These are phyloP conservation scores for Silene coronaria DNA, from an alignment of 179 eudicot species.

Conservation along the genomic window DNA sequence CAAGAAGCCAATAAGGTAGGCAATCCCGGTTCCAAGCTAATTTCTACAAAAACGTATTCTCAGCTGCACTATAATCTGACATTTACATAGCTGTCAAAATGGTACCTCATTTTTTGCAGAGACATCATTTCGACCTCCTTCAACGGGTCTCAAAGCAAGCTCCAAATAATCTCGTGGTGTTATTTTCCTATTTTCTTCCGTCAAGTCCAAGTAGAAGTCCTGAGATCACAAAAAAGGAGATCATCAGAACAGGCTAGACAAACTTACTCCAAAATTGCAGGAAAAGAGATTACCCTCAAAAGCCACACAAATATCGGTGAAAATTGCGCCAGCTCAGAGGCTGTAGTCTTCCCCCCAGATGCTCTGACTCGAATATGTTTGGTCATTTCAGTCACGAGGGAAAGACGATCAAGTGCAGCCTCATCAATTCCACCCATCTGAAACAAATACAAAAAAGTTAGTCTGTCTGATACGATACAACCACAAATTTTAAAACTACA, in stretches of 20 bases:
- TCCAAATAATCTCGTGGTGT: slow-evolving; percentile 97
- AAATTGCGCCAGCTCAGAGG: slow-evolving; percentile 93
- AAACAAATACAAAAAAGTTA: slow-evolving; percentile 9
- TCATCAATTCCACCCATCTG: slow-evolving; percentile 99
- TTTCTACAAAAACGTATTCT: too few relatives aligned
- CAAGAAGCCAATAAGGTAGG: not conserved
- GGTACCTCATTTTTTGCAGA: slow-evolving; percentile 90
- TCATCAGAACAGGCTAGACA: slow-evolving; percentile 1
- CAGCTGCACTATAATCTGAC: too few relatives aligned
- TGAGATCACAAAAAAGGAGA: slow-evolving; percentile 22
- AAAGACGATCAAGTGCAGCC: slow-evolving; percentile 93
- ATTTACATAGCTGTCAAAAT: not conserved
- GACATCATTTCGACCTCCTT: slow-evolving; percentile 67
- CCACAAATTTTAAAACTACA: not conserved
- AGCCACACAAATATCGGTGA: slow-evolving; percentile 98
- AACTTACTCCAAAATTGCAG: not conserved
- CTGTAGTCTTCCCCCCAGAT: slow-evolving; percentile 73
- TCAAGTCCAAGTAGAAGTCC: slow-evolving; percentile 94
- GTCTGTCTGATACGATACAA: not conserved
- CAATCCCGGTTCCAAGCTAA: not conserved
- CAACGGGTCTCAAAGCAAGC: slow-evolving; percentile 81
- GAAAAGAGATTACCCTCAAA: slow-evolving; percentile 59
- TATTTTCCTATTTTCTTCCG: slow-evolving; percentile 77
- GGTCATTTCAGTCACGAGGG: slow-evolving; percentile 99
- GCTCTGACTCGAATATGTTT: slow-evolving; percentile 96